Conservation (phyloP, 139 green algal genomes). For the Coccomyxa sp. region DNA sequence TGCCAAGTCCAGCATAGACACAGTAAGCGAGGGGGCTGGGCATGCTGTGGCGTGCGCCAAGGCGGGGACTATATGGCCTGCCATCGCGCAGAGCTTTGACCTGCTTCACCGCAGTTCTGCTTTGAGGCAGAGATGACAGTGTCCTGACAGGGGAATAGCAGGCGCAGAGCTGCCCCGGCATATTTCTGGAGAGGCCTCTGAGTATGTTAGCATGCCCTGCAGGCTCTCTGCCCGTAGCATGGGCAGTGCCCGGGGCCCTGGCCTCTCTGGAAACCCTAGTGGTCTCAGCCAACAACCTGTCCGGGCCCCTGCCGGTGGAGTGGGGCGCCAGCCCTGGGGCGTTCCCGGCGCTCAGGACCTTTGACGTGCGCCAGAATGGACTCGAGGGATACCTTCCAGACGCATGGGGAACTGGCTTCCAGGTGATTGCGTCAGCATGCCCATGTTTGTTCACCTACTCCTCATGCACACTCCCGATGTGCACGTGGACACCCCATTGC, state of each 20-base stretch:
- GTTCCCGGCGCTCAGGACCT: conserved; percentile 8
- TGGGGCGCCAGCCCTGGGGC: conserved; percentile 3
- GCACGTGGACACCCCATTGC: neutral
- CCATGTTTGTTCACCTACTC: neutral
- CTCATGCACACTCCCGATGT: neutral
- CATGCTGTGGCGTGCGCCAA: too few species aligned
- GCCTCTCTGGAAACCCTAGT: neutral
- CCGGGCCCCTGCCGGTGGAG: conserved; percentile 12
- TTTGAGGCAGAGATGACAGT: neutral
- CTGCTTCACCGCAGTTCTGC: too few species aligned
- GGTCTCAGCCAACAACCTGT: conserved; percentile 22
- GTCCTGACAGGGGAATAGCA: neutral
- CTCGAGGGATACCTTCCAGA: conserved; percentile 24
- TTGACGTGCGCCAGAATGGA: conserved; percentile 28
- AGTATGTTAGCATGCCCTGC: neutral
- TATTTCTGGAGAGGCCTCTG: neutral
- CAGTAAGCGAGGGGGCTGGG: too few species aligned
- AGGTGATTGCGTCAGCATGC: neutral
- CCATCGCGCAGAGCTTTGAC: too few species aligned
- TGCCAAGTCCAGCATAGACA: too few species aligned
- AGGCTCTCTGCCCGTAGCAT: neutral
- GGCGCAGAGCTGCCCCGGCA: too few species aligned
- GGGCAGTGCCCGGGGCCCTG: neutral
- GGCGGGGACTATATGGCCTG: too few species aligned
- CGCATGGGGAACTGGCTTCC: conserved; percentile 8